phyloP scores from a whole-genome alignment of 148 eudicot species.

The Vaccinium macrocarpon region DNA sequence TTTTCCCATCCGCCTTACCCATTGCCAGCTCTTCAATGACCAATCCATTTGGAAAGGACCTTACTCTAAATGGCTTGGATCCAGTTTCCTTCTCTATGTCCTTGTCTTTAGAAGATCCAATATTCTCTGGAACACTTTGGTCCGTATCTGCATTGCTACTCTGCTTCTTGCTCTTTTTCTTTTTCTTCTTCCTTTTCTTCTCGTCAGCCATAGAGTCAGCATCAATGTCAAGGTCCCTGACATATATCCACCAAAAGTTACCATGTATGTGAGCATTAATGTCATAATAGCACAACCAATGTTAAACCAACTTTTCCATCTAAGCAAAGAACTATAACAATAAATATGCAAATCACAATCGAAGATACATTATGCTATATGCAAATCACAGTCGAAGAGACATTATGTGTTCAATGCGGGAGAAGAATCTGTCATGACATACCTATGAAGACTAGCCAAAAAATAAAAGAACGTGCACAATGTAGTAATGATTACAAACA shows the following conservation, averaged over 20 bases:
- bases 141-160: conserved; percentile 29
- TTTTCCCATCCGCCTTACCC: conserved; percentile 55
- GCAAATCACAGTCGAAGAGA: not conserved
- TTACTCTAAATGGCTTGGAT: conserved; percentile 49
- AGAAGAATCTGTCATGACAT: not conserved
- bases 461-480: too few species aligned
- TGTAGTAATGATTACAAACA: not conserved
- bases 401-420: not conserved
- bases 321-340: not conserved
- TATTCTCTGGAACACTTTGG: conserved; percentile 29
- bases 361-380: not conserved
- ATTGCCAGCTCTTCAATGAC: conserved; percentile 45
- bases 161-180: conserved; percentile 51
- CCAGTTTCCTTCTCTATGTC: conserved; percentile 40
- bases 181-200: conserved; percentile 51
- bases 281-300: conserved; percentile 3
- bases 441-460: not conserved
- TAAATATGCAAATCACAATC: not conserved
- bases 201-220: conserved; percentile 22
- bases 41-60: conserved; percentile 54
- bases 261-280: not conserved
- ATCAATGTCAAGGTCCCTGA: conserved; percentile 17
- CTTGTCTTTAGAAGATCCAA: conserved; percentile 26
- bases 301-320: not conserved
- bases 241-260: conserved; percentile 13